These are phyloP conservation scores for Colletotrichum sp. DNA, from an alignment of 2,329 filamentous ascomycete genomes.

Conservation along the genomic window DNA sequence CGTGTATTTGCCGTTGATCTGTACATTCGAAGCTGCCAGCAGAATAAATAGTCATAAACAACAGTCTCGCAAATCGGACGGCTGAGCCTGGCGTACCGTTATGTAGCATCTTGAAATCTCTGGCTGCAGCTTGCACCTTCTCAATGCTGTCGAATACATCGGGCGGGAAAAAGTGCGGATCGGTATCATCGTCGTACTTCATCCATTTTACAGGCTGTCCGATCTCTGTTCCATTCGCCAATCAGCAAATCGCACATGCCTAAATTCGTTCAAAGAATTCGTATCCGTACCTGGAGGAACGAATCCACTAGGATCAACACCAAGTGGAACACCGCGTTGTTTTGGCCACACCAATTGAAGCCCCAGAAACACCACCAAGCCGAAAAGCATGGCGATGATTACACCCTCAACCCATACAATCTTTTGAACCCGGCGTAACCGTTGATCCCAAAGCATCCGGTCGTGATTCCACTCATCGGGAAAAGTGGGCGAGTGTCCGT, in stretches of 20 bases:
- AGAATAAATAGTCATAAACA: not conserved
- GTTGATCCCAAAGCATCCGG: not conserved
- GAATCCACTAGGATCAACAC: conserved; percentile 8
- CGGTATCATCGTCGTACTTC: conserved; percentile 5
- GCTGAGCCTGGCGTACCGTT: not conserved
- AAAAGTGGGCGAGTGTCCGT: not conserved
- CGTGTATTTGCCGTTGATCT: conserved; percentile 7
- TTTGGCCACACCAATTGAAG: not conserved
- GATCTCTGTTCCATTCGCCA: not conserved
- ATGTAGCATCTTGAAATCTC: conserved; percentile 6
- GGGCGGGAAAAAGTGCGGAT: conserved; percentile 4
- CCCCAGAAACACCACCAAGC: not conserved
- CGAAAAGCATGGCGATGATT: not conserved
- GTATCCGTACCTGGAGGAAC: not conserved
- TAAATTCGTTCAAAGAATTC: not conserved
- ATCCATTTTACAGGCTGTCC: conserved; percentile 7
- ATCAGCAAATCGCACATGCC: not conserved
- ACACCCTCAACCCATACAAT: not conserved
- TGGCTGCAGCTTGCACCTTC: not conserved
- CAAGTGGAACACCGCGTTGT: not conserved
- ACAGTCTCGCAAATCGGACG: not conserved
- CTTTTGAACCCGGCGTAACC: not conserved
- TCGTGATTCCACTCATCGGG: conserved; percentile 10
- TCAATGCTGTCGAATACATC: conserved; percentile 6
- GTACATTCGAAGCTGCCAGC: not conserved